Evolutionary conservation across 2,329 filamentous ascomycete species (phyloP).

Genomic region (Colletotrichum brevisporum): DNA sequence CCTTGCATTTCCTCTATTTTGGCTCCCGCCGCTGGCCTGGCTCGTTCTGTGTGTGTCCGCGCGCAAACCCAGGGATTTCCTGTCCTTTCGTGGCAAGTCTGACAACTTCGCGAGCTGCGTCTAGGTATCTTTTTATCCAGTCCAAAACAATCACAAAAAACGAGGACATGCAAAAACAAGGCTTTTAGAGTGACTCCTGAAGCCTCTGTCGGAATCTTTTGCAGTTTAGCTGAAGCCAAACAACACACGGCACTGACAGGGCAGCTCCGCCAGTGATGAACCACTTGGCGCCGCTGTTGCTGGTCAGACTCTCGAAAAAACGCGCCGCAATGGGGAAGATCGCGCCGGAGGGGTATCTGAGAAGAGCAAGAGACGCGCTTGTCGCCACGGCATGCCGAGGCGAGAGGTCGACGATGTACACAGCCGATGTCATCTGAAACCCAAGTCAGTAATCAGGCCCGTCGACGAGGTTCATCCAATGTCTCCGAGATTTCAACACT

Average conservation of each 20-base stretch:
- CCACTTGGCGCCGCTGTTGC: conserved; percentile 31
- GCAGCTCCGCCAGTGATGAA: conserved; percentile 18
- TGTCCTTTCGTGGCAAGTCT: not conserved
- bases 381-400: conserved; percentile 28
- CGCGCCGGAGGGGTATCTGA: conserved; percentile 26
- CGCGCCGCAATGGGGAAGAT: conserved; percentile 22
- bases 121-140: conserved; percentile 15
- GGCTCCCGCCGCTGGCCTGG: not conserved
- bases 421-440: conserved; percentile 25
- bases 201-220: conserved; percentile 4
- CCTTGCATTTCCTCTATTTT: not conserved
- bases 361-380: conserved; percentile 22
- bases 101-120: not conserved
- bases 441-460: conserved; percentile 2
- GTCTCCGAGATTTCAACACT: not conserved
- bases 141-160: not conserved
- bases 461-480: not conserved
- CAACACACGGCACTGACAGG: conserved; percentile 3
- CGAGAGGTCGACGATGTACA: conserved; percentile 28
- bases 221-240: conserved; percentile 30
- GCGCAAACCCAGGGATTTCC: not conserved
- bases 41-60: not conserved
- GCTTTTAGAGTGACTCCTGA: conserved; percentile 3
- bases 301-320: conserved; percentile 20
- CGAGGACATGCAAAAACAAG: too few relatives aligned